Conservation (phyloP, 306 rosid genomes). For the Cucurbita moschata region DNA sequence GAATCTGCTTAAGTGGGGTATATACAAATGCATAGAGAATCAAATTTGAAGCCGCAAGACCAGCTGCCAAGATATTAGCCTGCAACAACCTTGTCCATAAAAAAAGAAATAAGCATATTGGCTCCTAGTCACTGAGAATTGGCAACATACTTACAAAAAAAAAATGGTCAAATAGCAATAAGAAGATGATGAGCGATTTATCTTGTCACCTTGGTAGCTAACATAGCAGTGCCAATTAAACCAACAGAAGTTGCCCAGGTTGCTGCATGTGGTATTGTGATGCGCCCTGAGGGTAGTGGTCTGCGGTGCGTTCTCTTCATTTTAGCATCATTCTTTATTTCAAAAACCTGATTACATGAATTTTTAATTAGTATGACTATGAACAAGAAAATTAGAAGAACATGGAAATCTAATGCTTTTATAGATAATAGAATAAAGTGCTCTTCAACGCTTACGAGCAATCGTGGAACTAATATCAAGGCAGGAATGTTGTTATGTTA, state of each 20-base stretch:
- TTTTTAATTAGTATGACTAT: not conserved
- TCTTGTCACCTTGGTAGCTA: constrained; percentile 64
- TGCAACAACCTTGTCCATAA: constrained; percentile 75
- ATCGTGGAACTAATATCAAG: not conserved
- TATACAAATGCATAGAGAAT: constrained; percentile 74
- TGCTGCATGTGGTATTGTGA: constrained; percentile 58
- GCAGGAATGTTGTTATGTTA: not conserved
- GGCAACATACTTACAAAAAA: not conserved
- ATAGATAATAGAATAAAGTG: not conserved
- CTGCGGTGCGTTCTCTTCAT: constrained; percentile 75
- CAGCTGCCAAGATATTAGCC: constrained; percentile 95
- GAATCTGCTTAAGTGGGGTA: constrained; percentile 92
- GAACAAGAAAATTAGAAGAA: not conserved
- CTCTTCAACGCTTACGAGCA: not conserved
- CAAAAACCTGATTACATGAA: constrained; percentile 42
- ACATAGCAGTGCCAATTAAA: constrained; percentile 57
- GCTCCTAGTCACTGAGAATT: not conserved
- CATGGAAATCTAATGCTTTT: not conserved
- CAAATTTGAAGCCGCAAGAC: constrained; percentile 86
- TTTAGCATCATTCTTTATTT: constrained; percentile 65
- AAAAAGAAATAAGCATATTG: constrained; percentile 34
- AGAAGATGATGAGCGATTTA: constrained; percentile 10
- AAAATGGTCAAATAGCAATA: not conserved
- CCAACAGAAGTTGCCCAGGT: constrained; percentile 68
- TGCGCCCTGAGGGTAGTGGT: constrained; percentile 91